These are phyloP conservation scores for Tetradesmus lagerheimii DNA, from an alignment of 139 green algal species.

Conservation along the genomic window DNA sequence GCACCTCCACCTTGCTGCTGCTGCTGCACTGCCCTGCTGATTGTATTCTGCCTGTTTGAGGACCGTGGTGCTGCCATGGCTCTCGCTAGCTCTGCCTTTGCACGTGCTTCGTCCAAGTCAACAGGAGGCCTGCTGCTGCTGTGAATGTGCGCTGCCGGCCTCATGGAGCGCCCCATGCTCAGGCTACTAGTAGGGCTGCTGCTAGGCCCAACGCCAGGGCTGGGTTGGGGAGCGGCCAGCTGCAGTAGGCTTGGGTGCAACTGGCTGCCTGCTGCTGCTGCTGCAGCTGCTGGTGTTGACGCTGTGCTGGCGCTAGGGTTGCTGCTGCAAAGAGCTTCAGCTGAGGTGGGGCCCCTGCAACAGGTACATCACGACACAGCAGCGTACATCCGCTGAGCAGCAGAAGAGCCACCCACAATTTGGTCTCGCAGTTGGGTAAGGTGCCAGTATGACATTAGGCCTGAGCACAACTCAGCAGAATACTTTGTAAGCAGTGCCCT, in stretches of 20 bases:
- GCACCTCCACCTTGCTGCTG: not conserved
- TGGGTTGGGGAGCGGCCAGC: not conserved
- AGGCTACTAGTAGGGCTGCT: not conserved
- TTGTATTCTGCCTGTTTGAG: conserved; percentile 3
- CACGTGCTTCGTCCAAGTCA: conserved; percentile 4
- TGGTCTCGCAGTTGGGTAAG: no score
- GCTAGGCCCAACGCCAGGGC: not conserved
- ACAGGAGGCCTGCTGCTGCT: conserved; percentile 29
- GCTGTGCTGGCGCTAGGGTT: no score
- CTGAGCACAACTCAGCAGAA: no score
- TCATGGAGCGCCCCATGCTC: not conserved
- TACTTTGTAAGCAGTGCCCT: no score
- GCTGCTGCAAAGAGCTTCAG: no score
- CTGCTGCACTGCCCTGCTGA: conserved; percentile 38
- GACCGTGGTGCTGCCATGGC: not conserved
- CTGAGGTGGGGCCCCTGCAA: no score
- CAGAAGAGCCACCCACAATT: no score
- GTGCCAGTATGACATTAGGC: no score
- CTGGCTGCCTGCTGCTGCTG: not conserved
- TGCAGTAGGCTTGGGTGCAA: not conserved
- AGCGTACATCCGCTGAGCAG: no score
- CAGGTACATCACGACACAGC: no score
- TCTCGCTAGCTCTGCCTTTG: conserved; percentile 14
- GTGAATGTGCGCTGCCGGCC: not conserved
- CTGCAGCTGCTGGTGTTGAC: not conserved